These are phyloP conservation scores for Penicillium sp. DNA, from an alignment of 2,329 filamentous ascomycete species.

Conservation along the genomic window DNA sequence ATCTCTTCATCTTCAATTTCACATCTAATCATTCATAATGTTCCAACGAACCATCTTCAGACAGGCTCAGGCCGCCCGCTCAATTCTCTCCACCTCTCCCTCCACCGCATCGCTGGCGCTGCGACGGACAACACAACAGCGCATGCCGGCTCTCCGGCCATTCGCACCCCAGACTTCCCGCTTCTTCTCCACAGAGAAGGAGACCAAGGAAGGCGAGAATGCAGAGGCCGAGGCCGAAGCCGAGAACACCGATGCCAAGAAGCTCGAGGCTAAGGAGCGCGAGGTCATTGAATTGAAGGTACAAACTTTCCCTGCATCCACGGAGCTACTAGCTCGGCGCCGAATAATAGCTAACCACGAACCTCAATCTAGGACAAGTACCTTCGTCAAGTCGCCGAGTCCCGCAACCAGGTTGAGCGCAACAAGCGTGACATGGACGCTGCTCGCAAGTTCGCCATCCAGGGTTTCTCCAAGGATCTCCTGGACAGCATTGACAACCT, in stretches of 20 bases:
- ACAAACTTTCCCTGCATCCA: slow-evolving; percentile 23
- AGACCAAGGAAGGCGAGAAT: slow-evolving; percentile 46
- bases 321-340: background rate
- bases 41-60: slow-evolving; percentile 45
- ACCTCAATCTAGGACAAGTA: slow-evolving; percentile 74
- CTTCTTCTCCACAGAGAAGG: slow-evolving; percentile 49
- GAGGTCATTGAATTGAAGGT: slow-evolving; percentile 86
- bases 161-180: slow-evolving; percentile 39
- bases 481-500: slow-evolving; percentile 96
- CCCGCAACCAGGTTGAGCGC: slow-evolving; percentile 95
- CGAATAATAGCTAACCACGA: background rate
- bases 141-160: slow-evolving; percentile 30
- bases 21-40: slow-evolving; percentile 33
- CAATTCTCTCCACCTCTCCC: slow-evolving; percentile 32
- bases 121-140: slow-evolving; percentile 37
- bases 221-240: slow-evolving; percentile 37
- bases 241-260: slow-evolving; percentile 59
- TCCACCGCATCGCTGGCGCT: slow-evolving; percentile 35
- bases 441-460: slow-evolving; percentile 90
- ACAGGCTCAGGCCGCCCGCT: slow-evolving; percentile 43
- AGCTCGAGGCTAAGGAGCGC: slow-evolving; percentile 71
- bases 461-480: slow-evolving; percentile 90
- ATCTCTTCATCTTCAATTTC: slow-evolving; percentile 8
- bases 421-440: slow-evolving; percentile 85
- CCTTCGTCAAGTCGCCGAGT: slow-evolving; percentile 90